Conservation (phyloP, 2,329 filamentous ascomycete species). For the Tolypocladium cylindrosporum region DNA sequence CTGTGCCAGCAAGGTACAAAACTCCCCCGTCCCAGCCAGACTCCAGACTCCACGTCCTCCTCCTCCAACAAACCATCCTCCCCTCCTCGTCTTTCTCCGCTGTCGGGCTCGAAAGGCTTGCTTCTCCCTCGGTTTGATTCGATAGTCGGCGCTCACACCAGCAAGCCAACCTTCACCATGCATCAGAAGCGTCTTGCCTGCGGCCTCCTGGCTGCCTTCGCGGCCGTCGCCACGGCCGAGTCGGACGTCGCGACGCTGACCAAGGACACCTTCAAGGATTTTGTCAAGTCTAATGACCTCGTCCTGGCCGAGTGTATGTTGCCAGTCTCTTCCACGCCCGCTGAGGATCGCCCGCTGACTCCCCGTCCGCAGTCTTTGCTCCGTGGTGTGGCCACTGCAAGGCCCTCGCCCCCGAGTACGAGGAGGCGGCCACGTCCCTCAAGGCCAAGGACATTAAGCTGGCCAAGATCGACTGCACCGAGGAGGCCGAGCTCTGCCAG, state of each 20-base stretch:
- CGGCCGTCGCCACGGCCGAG: conserved; percentile 49
- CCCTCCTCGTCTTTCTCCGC: not conserved
- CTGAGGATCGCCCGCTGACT: not conserved
- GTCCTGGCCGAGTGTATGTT: conserved; percentile 87
- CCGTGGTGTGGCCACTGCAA: conserved; percentile 99
- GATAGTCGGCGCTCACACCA: conserved; percentile 2
- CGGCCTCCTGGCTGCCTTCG: conserved; percentile 44
- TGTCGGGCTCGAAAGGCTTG: not conserved
- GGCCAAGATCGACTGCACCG: conserved; percentile 90
- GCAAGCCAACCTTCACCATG: conserved; percentile 26
- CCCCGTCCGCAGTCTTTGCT: conserved; percentile 60
- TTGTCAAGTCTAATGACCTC: conserved; percentile 75
- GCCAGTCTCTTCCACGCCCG: not conserved
- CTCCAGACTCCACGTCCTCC: not conserved
- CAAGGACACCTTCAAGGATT: conserved; percentile 77
- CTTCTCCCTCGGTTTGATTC: not conserved
- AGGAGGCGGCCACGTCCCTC: conserved; percentile 71
- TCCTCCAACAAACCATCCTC: not conserved
- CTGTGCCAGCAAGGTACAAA: conserved; percentile 18
- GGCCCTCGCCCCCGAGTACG: conserved; percentile 87
- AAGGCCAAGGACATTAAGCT: conserved; percentile 84
- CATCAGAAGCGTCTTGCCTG: conserved; percentile 39
- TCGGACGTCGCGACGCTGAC: conserved; percentile 83
- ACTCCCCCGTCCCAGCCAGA: conserved; percentile 15
- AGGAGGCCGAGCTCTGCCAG: conserved; percentile 85